Evolutionary conservation across 768 basidiomycete genomes (phyloP).

Genomic region (Lactarius indigo): DNA sequence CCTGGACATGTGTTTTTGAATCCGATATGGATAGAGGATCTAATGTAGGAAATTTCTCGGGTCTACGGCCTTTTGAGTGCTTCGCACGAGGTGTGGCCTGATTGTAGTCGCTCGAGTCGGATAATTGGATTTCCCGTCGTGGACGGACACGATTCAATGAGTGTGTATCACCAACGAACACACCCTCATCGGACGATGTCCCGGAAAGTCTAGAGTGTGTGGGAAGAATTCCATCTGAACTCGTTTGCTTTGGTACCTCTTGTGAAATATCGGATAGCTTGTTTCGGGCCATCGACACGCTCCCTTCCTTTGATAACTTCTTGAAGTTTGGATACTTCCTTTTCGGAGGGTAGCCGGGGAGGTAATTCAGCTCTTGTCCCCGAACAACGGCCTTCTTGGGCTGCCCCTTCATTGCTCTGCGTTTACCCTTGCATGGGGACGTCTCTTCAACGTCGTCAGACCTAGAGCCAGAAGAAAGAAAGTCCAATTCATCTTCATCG

Average conservation of each 20-base stretch:
- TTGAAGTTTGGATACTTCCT: slow-evolving; percentile 22
- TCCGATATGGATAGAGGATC: slow-evolving; percentile 14
- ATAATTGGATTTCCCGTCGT: background rate
- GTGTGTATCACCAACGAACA: background rate
- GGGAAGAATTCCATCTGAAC: slow-evolving; percentile 2
- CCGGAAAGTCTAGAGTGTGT: background rate
- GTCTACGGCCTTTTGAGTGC: background rate
- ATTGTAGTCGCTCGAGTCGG: slow-evolving; percentile 5
- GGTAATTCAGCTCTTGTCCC: background rate
- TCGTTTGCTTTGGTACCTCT: background rate
- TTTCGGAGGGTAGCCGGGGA: slow-evolving; percentile 4
- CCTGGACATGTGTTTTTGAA: background rate
- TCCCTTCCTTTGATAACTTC: slow-evolving; percentile 14
- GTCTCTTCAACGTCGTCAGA: slow-evolving; percentile 12
- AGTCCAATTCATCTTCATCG: slow-evolving; percentile 20
- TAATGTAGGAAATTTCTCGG: slow-evolving; percentile 4
- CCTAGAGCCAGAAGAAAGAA: slow-evolving; percentile 19
- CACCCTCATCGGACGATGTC: slow-evolving; percentile 10
- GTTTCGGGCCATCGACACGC: slow-evolving; percentile 11
- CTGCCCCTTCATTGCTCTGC: slow-evolving; percentile 2
- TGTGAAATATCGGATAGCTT: background rate
- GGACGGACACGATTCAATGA: background rate
- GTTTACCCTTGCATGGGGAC: slow-evolving; percentile 5
- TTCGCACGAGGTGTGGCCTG: slow-evolving; percentile 18
- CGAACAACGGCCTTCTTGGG: background rate